Evolutionary conservation across 2,329 filamentous ascomycete species (phyloP), one percentile per base, ranked within the genome.

Genomic region (Escovopsis sp.): DNA sequence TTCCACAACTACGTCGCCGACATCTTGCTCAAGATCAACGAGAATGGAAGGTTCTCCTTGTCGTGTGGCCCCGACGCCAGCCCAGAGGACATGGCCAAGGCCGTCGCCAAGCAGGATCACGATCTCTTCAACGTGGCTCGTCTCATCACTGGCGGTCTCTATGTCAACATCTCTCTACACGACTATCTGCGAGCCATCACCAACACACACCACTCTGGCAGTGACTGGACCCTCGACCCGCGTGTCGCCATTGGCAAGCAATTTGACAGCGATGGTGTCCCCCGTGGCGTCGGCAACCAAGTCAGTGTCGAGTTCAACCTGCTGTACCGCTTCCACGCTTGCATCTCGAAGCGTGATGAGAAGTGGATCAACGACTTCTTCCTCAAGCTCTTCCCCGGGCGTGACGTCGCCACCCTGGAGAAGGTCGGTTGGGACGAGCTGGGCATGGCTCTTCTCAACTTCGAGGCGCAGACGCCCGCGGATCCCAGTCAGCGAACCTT

Each of bases 1-100:
- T 84, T 81, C 57, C 81, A 85, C 60, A 85, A 85, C 55, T 75
- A 81, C 43, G 72, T 77, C 4, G 78, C 70, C 2, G 70, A 75
- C 38, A 70, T 79, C 33, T 56, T 85, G 40, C 70, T 74, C 4
- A 60, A 65, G 26, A 83, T 85, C 57, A 83, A 85, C 48, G 80
- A 85, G 54, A 67, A 71, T 36, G 75, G 70, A 1, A 72, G 77
- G 12, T 85, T 80, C 55, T 64, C 63, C 1, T 63, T 70, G 39
- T 65, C 67, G 6, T 45, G 45, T 42, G 19, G 34, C 6, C 39
- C 43, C 23, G 46, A 55, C 42, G 49, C 51, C 26, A 53, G 45
- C 40, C 41, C 53, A 0, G 52, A 59, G 26, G 57, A 59, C 4
- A 57, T 47, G 42, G 55, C 57, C 18, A 52, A 56, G 40, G 63